Evolutionary conservation across 305 asterid species (phyloP).

Genomic region (Solanum hybrid): DNA sequence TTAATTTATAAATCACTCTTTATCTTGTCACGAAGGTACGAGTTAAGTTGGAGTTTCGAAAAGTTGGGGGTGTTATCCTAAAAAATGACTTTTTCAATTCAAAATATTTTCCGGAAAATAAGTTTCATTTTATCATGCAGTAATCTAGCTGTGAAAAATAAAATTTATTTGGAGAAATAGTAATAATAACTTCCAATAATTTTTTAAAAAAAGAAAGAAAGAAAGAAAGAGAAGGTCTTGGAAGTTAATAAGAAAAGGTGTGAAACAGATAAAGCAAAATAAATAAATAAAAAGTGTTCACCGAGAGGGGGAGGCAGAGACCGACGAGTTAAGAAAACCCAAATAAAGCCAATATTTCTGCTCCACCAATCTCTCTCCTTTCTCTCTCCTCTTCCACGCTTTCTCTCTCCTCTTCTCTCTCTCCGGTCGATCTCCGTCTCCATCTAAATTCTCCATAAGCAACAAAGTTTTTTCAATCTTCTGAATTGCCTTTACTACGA

Average conservation of each 20-base stretch:
- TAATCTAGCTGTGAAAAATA: neutral
- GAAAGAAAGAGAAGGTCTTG: neutral
- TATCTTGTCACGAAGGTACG: neutral
- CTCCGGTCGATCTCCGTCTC: neutral
- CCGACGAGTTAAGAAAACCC: slow-evolving; percentile 2
- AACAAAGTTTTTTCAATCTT: neutral
- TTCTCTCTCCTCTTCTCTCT: neutral
- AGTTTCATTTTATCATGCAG: neutral
- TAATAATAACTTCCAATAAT: neutral
- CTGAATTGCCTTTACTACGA: neutral
- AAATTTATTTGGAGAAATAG: neutral
- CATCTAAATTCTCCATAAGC: neutral
- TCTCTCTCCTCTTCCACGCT: neutral
- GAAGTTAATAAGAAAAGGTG: neutral
- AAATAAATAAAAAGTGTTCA: neutral
- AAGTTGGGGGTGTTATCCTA: neutral
- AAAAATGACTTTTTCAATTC: neutral
- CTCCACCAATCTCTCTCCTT: neutral
- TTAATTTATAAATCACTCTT: neutral
- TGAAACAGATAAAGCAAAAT: neutral
- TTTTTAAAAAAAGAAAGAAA: neutral
- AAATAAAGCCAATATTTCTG: neutral
- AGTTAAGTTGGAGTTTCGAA: neutral
- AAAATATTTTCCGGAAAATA: neutral
- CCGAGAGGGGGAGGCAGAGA: neutral